Evolutionary conservation across 108 stramenopile genomes (phyloP), one percentile per base, ranked within the genome.

Genomic region (Nannochloropsis salina): DNA sequence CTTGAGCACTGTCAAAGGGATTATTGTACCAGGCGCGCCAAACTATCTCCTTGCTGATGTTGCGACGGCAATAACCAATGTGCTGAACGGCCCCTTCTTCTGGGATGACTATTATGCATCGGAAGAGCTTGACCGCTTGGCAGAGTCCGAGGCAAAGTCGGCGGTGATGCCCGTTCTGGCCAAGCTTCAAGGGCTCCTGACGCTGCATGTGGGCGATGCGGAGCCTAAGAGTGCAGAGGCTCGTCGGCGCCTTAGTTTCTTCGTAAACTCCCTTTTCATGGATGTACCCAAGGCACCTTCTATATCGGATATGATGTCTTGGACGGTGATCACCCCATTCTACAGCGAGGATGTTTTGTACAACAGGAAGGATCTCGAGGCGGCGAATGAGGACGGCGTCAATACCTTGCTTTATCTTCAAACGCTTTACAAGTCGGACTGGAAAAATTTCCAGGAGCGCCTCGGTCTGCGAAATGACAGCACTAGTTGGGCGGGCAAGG

Each of bases 201-300:
- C 94, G 42, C 92, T 96, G 90, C 94, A 94, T 87, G 94, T 94
- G 6, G 94, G 95, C 85, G 96, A 98, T 89, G 97, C 94, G 9
- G 98, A 98, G 89, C 97, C 97, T 80, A 95, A 96, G 89, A 95
- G 94, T 20, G 94, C 94, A 86, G 98, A 99, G 90, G 98, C 93
- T 4, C 92, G 94, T 42, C 94, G 97, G 80, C 94, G 98, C 85
- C 88, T 99, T 80, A 96, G 96, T 5, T 98, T 97, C 92, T 99
- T 99, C 88, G 95, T 97, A 82, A 99, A 99, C 88, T 95, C 97
- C 31, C 92, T 99, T 9, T 98, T 97, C 93, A 99, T 99, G 98
- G 97, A 99, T 86, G 94, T 99, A 92, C 98, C 98, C 5, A 92
- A 95, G 90, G 96, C 96, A 15, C 96, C 97, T 8, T 95, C 95